Evolutionary conservation across 2,329 filamentous ascomycete species (phyloP).

Genomic region (Colletotrichum simmondsii): DNA sequence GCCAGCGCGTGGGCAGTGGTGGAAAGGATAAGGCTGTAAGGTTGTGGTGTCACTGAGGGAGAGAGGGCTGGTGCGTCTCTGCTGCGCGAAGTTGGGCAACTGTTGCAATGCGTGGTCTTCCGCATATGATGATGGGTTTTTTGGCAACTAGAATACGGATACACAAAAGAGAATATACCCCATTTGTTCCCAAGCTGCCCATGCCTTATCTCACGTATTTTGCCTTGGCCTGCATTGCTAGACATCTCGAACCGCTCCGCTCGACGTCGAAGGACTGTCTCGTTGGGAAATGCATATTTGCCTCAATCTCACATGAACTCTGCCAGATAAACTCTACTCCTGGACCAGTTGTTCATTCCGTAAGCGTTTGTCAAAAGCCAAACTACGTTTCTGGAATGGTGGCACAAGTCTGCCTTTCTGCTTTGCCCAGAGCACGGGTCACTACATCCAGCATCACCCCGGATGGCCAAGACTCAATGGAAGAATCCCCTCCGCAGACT

Average conservation of each 20-base stretch:
- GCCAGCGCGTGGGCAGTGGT: slow-evolving; percentile 87
- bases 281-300: neutral
- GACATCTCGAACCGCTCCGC: no score
- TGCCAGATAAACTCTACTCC: neutral
- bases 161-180: slow-evolving; percentile 33
- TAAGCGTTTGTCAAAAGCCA: neutral
- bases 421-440: neutral
- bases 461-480: neutral
- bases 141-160: slow-evolving; percentile 22
- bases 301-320: neutral
- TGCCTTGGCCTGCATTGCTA: no score
- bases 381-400: neutral
- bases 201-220: no score
- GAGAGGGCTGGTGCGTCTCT: neutral
- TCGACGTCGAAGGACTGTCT: neutral
- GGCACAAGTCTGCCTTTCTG: neutral
- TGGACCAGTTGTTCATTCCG: neutral
- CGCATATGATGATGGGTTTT: slow-evolving; percentile 7
- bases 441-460: neutral
- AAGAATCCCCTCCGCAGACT: neutral
- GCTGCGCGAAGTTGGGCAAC: neutral
- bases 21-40: slow-evolving; percentile 88
- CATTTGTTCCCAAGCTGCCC: neutral
- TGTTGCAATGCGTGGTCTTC: neutral
- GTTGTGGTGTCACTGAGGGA: slow-evolving; percentile 70